Conservation (phyloP, 371 early-diverging fungal species). For the Syncephalastrum contaminatum region DNA sequence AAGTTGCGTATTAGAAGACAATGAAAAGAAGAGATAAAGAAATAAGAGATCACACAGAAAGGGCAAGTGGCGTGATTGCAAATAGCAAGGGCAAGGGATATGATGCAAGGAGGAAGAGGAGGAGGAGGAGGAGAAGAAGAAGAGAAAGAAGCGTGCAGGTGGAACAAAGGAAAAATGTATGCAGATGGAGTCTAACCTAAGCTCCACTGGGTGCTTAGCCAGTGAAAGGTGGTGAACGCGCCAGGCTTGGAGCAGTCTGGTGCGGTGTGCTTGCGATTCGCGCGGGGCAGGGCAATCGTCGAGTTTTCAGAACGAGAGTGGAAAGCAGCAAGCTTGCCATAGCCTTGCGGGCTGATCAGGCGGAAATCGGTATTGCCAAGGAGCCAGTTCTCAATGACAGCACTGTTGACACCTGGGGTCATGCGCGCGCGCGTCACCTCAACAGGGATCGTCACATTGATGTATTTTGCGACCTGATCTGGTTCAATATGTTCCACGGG, state of each 20-base stretch:
- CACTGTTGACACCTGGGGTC: constrained; percentile 30
- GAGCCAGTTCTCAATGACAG: constrained; percentile 41
- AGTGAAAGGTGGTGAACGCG: constrained; percentile 29
- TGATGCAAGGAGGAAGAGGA: no score
- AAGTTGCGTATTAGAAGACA: no score
- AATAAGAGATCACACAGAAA: no score
- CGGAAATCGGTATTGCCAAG: constrained; percentile 31
- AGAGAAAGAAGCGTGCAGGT: no score
- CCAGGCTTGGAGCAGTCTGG: constrained; percentile 26
- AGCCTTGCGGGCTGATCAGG: constrained; percentile 39
- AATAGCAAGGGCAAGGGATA: no score
- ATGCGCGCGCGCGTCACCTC: constrained; percentile 22
- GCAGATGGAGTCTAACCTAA: constrained; percentile 27
- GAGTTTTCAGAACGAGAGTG: constrained; percentile 35
- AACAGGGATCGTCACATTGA: constrained; percentile 19
- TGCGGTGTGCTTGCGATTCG: constrained; percentile 13
- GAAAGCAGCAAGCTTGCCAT: constrained; percentile 44
- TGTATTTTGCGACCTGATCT: constrained; percentile 28
- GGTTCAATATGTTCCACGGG: constrained; percentile 35
- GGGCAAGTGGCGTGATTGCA: no score
- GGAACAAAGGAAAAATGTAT: background rate
- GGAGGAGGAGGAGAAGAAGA: no score
- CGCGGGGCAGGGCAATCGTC: constrained; percentile 38
- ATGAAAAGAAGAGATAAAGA: no score
- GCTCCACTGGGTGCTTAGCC: constrained; percentile 41